Evolutionary conservation across 495 filamentous ascomycete species (phyloP), one percentile per base, ranked within the genome.

Genomic region (Penicillium lagena): DNA sequence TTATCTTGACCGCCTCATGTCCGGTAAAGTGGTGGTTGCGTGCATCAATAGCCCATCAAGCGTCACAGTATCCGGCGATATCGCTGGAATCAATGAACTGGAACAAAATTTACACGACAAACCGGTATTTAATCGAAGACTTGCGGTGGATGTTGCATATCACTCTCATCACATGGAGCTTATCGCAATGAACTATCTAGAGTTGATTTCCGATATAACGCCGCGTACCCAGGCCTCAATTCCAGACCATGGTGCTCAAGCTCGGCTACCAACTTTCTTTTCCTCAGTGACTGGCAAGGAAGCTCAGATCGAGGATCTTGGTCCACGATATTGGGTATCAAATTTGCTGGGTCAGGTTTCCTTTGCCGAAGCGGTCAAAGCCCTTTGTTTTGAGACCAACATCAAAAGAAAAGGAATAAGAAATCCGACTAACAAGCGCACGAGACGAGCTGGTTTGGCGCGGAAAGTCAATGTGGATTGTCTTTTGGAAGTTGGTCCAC

Each of bases 141-240:
- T 86, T 0, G 59, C 66, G 12, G 78, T 85, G n/a, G 68, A 77
- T 28, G 63, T 72, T 15, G 82, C 81, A 1, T 86, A 81, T 47
- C 83, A 87, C 51, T 84, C 80, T 2, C 71, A 73, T 39, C 78
- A 85, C 46, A 85, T 86, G 74, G n/a, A 44, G 4, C 39, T 39
- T 3, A 42, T 68, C 22, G 51, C 51, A 0, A 43, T 51, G 10
- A 30, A 49, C 0, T 70, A 67, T 43, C 29, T 53, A 1, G 40
- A 51, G 12, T 32, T 54, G 1, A 51, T 66, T 11, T 13, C 39
- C 1, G 35, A 28, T 45, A 67, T 35, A 14, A 30, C 30, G 22
- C 46, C 22, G 4, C 13, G 14, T 9, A 39, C 9, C 13, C 27
- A 27, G 14, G 7, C 10, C 8, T 9, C 17, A 14, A 22, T 17